phyloP scores from a whole-genome alignment of 805 yeast species.

The Ogataea pini region DNA sequence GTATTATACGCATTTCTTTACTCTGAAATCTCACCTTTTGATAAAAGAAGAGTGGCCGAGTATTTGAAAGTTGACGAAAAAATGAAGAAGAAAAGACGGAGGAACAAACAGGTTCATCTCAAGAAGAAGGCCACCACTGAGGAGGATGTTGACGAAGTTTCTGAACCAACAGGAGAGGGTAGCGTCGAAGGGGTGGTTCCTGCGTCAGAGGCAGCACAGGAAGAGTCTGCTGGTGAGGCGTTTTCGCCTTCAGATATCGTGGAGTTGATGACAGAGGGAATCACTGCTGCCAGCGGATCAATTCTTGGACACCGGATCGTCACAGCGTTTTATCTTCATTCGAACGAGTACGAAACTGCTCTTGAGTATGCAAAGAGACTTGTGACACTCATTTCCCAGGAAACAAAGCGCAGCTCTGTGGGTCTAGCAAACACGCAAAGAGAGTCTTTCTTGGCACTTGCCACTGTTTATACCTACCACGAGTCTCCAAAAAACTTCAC shows the following conservation, averaged over 20 bases:
- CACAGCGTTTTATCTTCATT: constrained; percentile 57
- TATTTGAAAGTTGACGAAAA: constrained; percentile 22
- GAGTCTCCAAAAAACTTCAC: constrained; percentile 89
- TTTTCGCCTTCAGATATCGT: constrained; percentile 41
- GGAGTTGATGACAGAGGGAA: constrained; percentile 42
- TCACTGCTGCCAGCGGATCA: constrained; percentile 38
- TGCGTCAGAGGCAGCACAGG: constrained; percentile 16
- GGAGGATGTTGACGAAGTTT: constrained; percentile 24
- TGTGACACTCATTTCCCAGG: constrained; percentile 51
- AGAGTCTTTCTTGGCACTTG: constrained; percentile 65
- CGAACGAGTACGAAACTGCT: constrained; percentile 64
- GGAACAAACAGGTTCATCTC: constrained; percentile 13
- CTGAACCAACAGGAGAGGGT: constrained; percentile 11
- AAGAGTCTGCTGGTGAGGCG: constrained; percentile 16
- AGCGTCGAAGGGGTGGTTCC: too few relatives aligned
- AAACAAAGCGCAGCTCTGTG: constrained; percentile 48
- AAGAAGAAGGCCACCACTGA: constrained; percentile 14
- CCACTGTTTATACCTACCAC: constrained; percentile 74
- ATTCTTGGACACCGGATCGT: constrained; percentile 67
- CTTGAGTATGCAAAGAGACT: constrained; percentile 62
- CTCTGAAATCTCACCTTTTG: constrained; percentile 70
- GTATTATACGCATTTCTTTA: constrained; percentile 64
- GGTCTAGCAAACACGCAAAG: constrained; percentile 52
- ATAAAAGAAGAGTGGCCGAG: constrained; percentile 32
- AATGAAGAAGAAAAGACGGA: constrained; percentile 16